Percentiles rank a stretch among this genome's conserved stretches.
phyloP scores from a whole-genome alignment of 1,284 basidiomycete genomes.

The Papiliotrema nemorosa region DNA sequence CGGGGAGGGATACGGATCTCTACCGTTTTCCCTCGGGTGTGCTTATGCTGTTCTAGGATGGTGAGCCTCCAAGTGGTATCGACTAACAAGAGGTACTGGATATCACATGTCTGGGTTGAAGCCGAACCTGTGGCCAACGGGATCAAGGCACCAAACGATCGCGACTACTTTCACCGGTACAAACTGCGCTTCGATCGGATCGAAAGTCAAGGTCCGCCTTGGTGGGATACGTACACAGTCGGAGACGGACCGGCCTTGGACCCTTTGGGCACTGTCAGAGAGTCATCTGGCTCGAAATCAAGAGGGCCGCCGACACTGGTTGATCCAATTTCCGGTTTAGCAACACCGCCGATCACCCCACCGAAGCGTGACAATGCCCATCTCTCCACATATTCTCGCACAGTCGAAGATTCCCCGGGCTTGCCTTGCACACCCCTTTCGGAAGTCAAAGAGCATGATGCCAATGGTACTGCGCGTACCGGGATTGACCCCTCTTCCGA shows the following conservation, averaged over 20 bases:
- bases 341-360: constrained; percentile 16
- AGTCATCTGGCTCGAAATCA: not conserved
- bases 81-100: constrained; percentile 34
- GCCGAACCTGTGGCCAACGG: constrained; percentile 25
- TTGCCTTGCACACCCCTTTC: too few species aligned
- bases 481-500: too few species aligned
- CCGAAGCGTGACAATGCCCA: too few species aligned
- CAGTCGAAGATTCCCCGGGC: too few species aligned
- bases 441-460: too few species aligned
- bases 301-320: not conserved
- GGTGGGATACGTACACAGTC: constrained; percentile 27
- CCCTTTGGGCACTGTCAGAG: not conserved
- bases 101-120: constrained; percentile 41
- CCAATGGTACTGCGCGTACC: too few species aligned
- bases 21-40: constrained; percentile 35
- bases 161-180: constrained; percentile 32
- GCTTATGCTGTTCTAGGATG: constrained; percentile 42
- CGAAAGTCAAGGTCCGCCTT: constrained; percentile 35
- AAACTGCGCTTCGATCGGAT: constrained; percentile 48
- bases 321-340: constrained; percentile 4
- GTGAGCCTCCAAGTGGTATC: constrained; percentile 18
- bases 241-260: not conserved
- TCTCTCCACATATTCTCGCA: too few species aligned
- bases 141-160: constrained; percentile 9
- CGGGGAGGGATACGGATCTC: constrained; percentile 32